Evolutionary conservation across 2,329 filamentous ascomycete species (phyloP), one percentile per base, ranked within the genome.

Genomic region (Myotisia sp.): DNA sequence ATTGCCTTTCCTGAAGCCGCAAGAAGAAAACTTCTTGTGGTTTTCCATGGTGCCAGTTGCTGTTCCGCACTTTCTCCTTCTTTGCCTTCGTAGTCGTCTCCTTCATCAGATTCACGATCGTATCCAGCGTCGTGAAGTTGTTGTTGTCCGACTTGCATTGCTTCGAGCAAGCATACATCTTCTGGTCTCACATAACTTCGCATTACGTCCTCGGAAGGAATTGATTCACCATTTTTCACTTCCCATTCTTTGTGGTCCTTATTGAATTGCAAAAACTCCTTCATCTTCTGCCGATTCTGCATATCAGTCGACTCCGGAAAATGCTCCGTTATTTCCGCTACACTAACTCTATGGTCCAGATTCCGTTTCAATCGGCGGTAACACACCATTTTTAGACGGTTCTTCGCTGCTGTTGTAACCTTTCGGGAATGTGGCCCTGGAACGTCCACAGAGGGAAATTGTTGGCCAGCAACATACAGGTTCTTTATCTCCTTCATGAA

Each of bases 391-490:
- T 90, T 93, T 57, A 98, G 76, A 22, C 90, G 76, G 56, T 90
- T 92, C 64, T 98, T 98, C 22, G 83, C 79, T n/a, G 87, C 85
- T 37, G 92, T 93, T 0, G 90, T 98, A 19, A 95, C 87, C 55
- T 90, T 92, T 41, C 90, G 72, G 23, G 85, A 92, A 53, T 95
- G 86, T 2, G 86, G 87, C 0, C 86, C 86, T 3, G 90, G 90
- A 4, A 98, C 80, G 48, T 95, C 86, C 19, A 87, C 75, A 0
- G 82, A 84, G 1, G 90, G 90, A 50, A 95, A 85, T 37, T 87
- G 79, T 53, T 98, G 90, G 5, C 90, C 90, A 16, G 93, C 90
- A 12, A 84, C 78, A 50, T 81, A 87, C 4, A 98, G 62, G 51
- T 94, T 82, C 39, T 95, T 86, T 29, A 95, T 82, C 44, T 82